Percentiles rank a stretch among this genome's conserved stretches.
Evolutionary conservation across 768 basidiomycete species (phyloP).

Genomic region (Boletus speciosus): DNA sequence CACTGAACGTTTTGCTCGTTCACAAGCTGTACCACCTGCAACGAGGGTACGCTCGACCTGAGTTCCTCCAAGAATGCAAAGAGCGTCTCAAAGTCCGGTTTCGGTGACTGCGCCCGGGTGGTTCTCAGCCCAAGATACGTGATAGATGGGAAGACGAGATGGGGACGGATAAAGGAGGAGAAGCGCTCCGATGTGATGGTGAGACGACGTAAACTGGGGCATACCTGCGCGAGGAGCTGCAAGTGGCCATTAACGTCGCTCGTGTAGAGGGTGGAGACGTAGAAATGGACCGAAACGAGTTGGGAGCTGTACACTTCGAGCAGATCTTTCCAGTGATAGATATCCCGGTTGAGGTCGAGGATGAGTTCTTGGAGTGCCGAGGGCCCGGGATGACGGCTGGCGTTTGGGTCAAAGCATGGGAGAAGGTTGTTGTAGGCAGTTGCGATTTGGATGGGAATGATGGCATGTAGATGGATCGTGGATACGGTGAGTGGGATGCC

Average conservation of each 20-base stretch:
- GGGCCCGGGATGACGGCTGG: background rate
- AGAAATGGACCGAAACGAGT: slow-evolving; percentile 18
- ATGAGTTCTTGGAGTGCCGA: slow-evolving; percentile 19
- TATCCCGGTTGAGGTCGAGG: slow-evolving; percentile 1
- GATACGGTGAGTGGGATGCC: slow-evolving; percentile 12
- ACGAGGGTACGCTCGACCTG: slow-evolving; percentile 10
- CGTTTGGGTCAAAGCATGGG: background rate
- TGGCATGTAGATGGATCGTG: slow-evolving; percentile 8
- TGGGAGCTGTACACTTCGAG: slow-evolving; percentile 12
- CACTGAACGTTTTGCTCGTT: slow-evolving; percentile 12
- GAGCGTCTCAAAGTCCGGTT: background rate
- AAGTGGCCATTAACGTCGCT: background rate
- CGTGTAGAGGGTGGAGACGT: background rate
- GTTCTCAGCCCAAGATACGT: slow-evolving; percentile 15
- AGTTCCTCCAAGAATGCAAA: slow-evolving; percentile 15
- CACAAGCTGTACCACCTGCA: slow-evolving; percentile 21
- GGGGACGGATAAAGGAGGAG: background rate
- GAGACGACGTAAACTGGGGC: slow-evolving; percentile 19
- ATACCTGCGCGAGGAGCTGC: slow-evolving; percentile 7
- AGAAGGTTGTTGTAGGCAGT: background rate
- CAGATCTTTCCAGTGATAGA: slow-evolving; percentile 10
- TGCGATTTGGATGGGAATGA: background rate
- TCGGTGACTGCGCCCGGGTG: background rate
- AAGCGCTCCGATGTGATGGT: slow-evolving; percentile 11
- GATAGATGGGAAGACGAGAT: slow-evolving; percentile 13